Evolutionary conservation across 331 rosid species (phyloP), one percentile per base, ranked within the genome.

Genomic region (Rhamnella rubrinervis): DNA sequence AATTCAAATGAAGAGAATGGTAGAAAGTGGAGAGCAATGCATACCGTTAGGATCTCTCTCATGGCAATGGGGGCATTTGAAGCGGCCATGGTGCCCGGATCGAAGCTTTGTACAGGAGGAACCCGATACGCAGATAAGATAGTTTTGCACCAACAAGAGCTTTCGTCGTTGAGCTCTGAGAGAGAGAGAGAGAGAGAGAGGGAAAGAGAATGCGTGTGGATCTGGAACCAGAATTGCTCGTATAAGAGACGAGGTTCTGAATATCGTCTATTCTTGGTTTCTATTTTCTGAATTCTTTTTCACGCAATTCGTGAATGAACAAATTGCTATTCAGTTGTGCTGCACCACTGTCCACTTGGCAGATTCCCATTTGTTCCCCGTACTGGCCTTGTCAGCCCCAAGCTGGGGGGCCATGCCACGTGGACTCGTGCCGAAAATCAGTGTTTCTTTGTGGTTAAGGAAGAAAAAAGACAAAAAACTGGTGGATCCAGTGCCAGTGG

Each of bases 31-130:
- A 49, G 55, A 49, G 14, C 52, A 39, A 25, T 2, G 67, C 66
- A 51, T 52, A 89, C 96, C 92, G 92, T 89, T 47, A 89, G 77
- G 70, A 77, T 57, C 74, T 89, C 96, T 62, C 75, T 77, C 92
- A 89, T 84, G 74, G 85, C 55, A 60, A 89, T 82, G 52, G 96
- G 96, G 61, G 96, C 89, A 55, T 80, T 86, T 6, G 86, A 75
- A 11, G 92, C 85, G 66, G 82, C 78, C 96, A 89, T 89, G 82
- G 75, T 60, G 61, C 8, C 64, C 50, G 74, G 77, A 76, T 77
- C 74, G 61, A 73, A 71, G 78, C 46, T 72, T 78, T 75, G 47
- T 9, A 59, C 59, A n/a, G 39, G 63, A 74, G 26, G 61, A 60
- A 63, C 59, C 64, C 59, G 65, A 61, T 11, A 7, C 61, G 44